Evolutionary conservation across 2,329 filamentous ascomycete genomes (phyloP), one percentile per base, ranked within the genome.

Genomic region (Chaetoscypha palmicola): DNA sequence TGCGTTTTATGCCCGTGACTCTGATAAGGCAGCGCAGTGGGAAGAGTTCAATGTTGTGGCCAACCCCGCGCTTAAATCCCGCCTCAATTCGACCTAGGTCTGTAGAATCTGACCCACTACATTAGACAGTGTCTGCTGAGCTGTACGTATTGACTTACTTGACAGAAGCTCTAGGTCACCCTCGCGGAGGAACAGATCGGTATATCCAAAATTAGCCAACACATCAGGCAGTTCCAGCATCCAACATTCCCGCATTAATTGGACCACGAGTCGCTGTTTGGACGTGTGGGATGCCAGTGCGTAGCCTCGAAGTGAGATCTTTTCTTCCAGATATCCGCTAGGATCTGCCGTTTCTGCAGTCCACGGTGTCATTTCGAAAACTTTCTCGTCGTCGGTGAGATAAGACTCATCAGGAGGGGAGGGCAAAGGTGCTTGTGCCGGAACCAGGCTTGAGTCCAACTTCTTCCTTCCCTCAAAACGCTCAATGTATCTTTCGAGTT

Each of bases 181-280:
- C 4, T 33, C 21, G 8, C 37, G 38, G 21, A 63, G n/a, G 33
- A 54, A 23, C 32, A 63, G 30, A 30, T 64, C 59, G 33, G 59
- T 51, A 42, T 60, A 53, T 8, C 61, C 61, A 36, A 62, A 48
- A 5, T 52, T 51, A 3, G 58, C 50, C 7, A 43, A 41, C n/a
- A 61, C 16, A 38, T 60, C 58, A 36, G 52, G 52, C 11, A 61
- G 41, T 24, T 57, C 52, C 12, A 63, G 5, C 24, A 48, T 44
- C 61, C 61, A 64, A 24, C 58, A 62, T 17, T 58, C 48, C 12
- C 58, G 48, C 10, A 64, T 5, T 5, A 64, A 21, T 14, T 41
- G 40, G 4, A 61, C 37, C 10, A 48, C 52, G 9, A 58, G 10
- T 9, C 47, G 46, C 38, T 62, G 60, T 30, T 62, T 63, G 2